Percentiles rank a stretch among this genome's conserved stretches.
These are phyloP conservation scores for Nidularia sp. DNA, from an alignment of 768 basidiomycete genomes.

Conservation along the genomic window DNA sequence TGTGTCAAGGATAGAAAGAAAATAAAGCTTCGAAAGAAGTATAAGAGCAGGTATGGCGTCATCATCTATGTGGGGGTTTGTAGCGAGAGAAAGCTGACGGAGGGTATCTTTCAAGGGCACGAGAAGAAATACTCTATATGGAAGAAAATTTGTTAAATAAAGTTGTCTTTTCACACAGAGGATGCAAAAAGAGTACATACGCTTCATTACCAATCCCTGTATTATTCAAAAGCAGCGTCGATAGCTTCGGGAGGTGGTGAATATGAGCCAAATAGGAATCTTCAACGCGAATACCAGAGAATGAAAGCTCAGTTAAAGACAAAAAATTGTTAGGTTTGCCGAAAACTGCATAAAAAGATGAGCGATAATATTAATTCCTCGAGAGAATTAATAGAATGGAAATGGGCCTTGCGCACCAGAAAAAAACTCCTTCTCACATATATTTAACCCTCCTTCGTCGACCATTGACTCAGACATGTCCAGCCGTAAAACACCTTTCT, in stretches of 20 bases:
- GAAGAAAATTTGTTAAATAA: background rate
- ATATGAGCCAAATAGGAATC: slow-evolving; percentile 49
- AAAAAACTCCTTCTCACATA: slow-evolving; percentile 37
- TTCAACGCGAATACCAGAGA: slow-evolving; percentile 37
- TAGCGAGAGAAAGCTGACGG: slow-evolving; percentile 44
- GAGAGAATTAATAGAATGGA: slow-evolving; percentile 3
- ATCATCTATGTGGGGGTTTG: slow-evolving; percentile 51
- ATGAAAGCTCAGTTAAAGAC: slow-evolving; percentile 44
- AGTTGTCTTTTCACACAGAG: background rate
- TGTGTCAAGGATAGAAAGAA: slow-evolving; percentile 52
- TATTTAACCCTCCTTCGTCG: slow-evolving; percentile 46
- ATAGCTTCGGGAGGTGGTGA: slow-evolving; percentile 48
- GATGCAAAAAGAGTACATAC: slow-evolving; percentile 25
- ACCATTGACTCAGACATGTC: slow-evolving; percentile 40
- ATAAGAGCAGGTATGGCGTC: slow-evolving; percentile 54
- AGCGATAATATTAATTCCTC: background rate
- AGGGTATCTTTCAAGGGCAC: slow-evolving; percentile 52
- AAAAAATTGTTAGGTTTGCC: slow-evolving; percentile 46
- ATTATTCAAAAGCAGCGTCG: slow-evolving; percentile 40
- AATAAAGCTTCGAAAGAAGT: slow-evolving; percentile 39
- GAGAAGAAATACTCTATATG: slow-evolving; percentile 50
- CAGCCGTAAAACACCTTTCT: slow-evolving; percentile 36
- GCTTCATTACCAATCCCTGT: slow-evolving; percentile 61
- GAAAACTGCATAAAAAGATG: slow-evolving; percentile 34
- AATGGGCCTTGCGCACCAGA: slow-evolving; percentile 26